A percentile compares a stretch with the other conserved stretches of the same genome.
Conservation (phyloP, 495 filamentous ascomycete genomes). For the Evernia prunastri region DNA sequence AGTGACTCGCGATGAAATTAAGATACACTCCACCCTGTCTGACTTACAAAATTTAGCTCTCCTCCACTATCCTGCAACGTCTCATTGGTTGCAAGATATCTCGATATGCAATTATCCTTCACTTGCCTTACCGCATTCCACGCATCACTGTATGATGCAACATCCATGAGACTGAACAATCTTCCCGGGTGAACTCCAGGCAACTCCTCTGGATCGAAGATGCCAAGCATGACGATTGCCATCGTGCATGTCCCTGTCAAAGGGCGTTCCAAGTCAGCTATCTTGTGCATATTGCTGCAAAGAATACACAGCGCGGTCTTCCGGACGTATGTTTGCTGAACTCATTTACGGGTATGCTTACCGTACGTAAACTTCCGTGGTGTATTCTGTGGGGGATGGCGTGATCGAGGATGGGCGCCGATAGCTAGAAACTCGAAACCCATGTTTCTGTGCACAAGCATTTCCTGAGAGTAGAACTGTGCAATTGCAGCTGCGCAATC, state of each 20-base stretch:
- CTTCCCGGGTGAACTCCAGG: background rate
- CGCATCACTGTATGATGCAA: background rate
- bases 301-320: background rate
- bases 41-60: background rate
- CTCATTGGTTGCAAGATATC: background rate
- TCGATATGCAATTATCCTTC: background rate
- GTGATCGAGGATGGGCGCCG: no score
- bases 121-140: background rate
- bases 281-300: background rate
- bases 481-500: slow-evolving; percentile 6
- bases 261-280: background rate
- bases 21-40: slow-evolving; percentile 6
- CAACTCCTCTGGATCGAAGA: background rate
- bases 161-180: background rate
- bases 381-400: background rate
- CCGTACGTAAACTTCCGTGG: slow-evolving; percentile 9
- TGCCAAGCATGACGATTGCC: background rate
- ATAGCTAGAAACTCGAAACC: background rate
- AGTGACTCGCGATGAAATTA: no score
- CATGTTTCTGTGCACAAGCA: background rate
- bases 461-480: background rate
- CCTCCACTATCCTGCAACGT: background rate
- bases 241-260: slow-evolving; percentile 13
- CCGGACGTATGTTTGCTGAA: background rate
- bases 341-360: background rate